Percentiles rank a stretch among this genome's conserved stretches.
Conservation (phyloP, 805 yeast species). For the Blastobotrys terrestris region DNA sequence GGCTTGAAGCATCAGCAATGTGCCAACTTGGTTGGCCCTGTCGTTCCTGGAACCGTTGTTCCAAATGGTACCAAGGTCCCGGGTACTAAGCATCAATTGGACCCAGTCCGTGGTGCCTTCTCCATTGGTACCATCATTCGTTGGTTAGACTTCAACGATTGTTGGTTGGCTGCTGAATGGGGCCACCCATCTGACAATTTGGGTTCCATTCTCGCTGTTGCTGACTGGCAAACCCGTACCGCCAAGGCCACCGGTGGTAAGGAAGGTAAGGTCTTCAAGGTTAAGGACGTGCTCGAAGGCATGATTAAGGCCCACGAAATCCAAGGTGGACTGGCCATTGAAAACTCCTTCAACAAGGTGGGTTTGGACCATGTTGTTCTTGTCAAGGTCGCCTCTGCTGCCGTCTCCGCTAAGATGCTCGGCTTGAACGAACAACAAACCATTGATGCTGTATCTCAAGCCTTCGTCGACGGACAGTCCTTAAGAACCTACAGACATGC, state of each 20-base stretch:
- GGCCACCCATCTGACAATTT: constrained; percentile 60
- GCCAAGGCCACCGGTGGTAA: constrained; percentile 35
- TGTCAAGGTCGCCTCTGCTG: constrained; percentile 56
- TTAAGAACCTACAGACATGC: constrained; percentile 59
- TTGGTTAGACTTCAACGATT: constrained; percentile 58
- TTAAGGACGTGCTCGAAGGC: constrained; percentile 46
- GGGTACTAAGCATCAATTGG: constrained; percentile 46
- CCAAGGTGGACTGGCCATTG: constrained; percentile 53
- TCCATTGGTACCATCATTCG: constrained; percentile 51
- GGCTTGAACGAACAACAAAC: constrained; percentile 47
- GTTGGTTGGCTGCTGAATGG: constrained; percentile 69
- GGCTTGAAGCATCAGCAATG: constrained; percentile 50
- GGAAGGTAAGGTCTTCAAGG: constrained; percentile 39
- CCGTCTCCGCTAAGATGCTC: constrained; percentile 51
- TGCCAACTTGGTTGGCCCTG: constrained; percentile 44
- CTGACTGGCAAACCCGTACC: constrained; percentile 48
- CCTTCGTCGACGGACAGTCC: constrained; percentile 55
- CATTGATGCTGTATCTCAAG: constrained; percentile 50
- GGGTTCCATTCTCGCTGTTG: constrained; percentile 54
- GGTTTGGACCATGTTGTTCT: constrained; percentile 56
- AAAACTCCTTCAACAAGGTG: constrained; percentile 53
- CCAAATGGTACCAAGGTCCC: constrained; percentile 51
- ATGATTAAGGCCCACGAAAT: constrained; percentile 62
- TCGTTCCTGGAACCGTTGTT: constrained; percentile 50
- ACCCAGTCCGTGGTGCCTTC: constrained; percentile 55